Percentiles rank a stretch among this genome's conserved stretches.
Conservation (phyloP, 306 rosid species). For the Quercus suber region DNA sequence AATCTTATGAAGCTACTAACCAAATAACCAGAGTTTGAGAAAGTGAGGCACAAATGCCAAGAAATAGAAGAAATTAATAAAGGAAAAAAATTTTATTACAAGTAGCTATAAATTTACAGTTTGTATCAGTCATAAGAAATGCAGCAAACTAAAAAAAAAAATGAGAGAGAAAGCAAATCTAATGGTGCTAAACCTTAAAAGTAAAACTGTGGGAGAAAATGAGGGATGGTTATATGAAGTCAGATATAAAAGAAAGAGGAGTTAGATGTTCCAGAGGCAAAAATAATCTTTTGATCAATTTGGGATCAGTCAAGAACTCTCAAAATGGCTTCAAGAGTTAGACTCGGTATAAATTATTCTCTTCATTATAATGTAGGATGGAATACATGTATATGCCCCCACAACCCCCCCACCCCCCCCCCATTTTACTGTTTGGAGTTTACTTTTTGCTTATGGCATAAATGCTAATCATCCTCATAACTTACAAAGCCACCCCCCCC, state of each 20-base stretch:
- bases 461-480: not conserved
- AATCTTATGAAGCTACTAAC: conserved; percentile 12
- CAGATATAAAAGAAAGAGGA: not conserved
- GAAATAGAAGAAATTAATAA: conserved; percentile 7
- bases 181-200: conserved; percentile 1
- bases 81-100: not conserved
- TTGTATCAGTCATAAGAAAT: not conserved
- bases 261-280: not conserved
- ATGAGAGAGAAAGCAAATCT: conserved; percentile 1
- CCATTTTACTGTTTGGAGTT: conserved; percentile 13
- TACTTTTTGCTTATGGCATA: conserved; percentile 19
- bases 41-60: not conserved
- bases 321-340: not conserved
- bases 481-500: too few relatives aligned
- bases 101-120: not conserved
- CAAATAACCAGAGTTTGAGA: not conserved
- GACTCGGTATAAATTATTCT: not conserved
- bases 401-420: too few relatives aligned
- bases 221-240: not conserved
- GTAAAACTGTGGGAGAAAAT: conserved; percentile 14
- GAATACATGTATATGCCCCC: not conserved
- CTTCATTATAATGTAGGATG: not conserved
- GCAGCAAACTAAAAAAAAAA: not conserved
- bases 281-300: not conserved
- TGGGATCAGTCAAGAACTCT: not conserved